A percentile compares a stretch with the other conserved stretches of the same genome.
Conservation (phyloP, 23 red algal species). For the Gracilariopsis chorda region DNA sequence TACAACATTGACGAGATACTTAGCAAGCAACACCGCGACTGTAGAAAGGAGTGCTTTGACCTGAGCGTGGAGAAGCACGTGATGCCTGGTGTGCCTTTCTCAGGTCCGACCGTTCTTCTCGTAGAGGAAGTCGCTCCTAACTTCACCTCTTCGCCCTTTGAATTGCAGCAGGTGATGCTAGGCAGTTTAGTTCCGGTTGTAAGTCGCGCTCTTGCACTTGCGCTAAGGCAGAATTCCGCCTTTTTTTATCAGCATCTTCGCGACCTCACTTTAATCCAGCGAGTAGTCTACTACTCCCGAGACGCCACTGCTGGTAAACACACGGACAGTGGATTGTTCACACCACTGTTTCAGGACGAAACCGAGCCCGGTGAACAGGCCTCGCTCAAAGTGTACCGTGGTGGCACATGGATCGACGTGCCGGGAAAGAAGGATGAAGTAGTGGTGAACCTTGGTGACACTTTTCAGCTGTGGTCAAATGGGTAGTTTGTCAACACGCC, state of each 20-base stretch:
- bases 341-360: not conserved
- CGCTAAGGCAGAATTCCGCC: not conserved
- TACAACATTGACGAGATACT: not conserved
- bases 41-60: not conserved
- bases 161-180: slow-evolving; percentile 1
- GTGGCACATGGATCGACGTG: not conserved
- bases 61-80: not conserved
- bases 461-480: slow-evolving; percentile 9
- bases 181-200: not conserved
- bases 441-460: slow-evolving; percentile 24
- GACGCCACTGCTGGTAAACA: slow-evolving; percentile 1
- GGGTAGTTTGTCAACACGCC: not conserved
- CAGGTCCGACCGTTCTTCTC: not conserved
- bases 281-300: not conserved
- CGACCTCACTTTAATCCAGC: slow-evolving; percentile 22
- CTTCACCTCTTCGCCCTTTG: not conserved
- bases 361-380: not conserved
- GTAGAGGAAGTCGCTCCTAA: not conserved
- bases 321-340: slow-evolving; percentile 31
- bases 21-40: not conserved
- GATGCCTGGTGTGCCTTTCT: not conserved
- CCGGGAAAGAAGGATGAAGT: not conserved
- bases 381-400: not conserved
- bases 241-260: not conserved
- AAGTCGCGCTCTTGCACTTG: not conserved